phyloP scores from a whole-genome alignment of 371 early-diverging fungal genomes.

The Rhizopus sp. region DNA sequence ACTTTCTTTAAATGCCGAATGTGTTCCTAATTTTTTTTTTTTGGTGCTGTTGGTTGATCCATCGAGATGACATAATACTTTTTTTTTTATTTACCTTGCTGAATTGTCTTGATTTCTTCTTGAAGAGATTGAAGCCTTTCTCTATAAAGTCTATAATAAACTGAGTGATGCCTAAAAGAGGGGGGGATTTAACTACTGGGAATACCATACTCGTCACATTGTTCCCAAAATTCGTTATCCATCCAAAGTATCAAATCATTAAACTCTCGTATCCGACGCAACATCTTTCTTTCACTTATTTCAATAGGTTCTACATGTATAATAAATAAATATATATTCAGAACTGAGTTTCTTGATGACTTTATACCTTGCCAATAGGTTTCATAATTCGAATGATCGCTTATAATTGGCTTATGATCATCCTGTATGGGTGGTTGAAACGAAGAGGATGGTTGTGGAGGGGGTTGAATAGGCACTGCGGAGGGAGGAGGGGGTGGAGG shows the following conservation, averaged over 20 bases:
- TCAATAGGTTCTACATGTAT: conserved; percentile 23
- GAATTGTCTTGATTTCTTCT: conserved; percentile 30
- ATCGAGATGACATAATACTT: not conserved
- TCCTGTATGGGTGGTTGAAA: conserved; percentile 7
- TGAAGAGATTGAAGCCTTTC: conserved; percentile 30
- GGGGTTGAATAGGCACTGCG: conserved; percentile 6
- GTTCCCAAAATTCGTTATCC: conserved; percentile 36
- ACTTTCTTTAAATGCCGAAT: conserved; percentile 30
- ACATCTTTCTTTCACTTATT: conserved; percentile 24
- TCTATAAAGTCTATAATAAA: conserved; percentile 25
- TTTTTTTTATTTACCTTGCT: conserved; percentile 21
- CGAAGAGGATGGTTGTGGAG: conserved; percentile 5
- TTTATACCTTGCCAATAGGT: conserved; percentile 27
- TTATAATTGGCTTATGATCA: conserved; percentile 1
- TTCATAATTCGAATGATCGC: conserved; percentile 6
- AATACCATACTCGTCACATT: conserved; percentile 31
- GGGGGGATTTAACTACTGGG: too few species aligned
- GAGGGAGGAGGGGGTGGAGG: conserved; percentile 7
- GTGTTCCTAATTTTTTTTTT: conserved; percentile 29
- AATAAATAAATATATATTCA: not conserved
- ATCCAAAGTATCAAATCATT: conserved; percentile 33
- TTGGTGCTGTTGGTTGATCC: not conserved
- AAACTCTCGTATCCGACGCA: conserved; percentile 32
- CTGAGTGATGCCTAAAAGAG: not conserved
- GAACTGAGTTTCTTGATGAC: conserved; percentile 3